Percentiles rank a stretch among this genome's conserved stretches.
phyloP scores from a whole-genome alignment of 768 basidiomycete genomes.

The Serpula lacrymans region DNA sequence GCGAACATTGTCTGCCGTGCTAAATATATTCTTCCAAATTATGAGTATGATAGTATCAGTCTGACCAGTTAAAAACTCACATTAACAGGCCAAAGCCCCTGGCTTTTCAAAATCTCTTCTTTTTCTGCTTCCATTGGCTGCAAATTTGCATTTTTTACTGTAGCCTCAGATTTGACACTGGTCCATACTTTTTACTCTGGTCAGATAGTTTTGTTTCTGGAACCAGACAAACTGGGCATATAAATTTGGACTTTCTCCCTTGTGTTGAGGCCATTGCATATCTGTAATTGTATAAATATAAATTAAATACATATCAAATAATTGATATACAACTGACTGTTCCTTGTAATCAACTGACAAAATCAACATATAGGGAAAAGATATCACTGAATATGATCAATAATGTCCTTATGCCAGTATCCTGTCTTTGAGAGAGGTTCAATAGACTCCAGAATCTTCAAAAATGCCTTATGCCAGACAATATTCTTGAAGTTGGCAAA shows the following conservation, averaged over 20 bases:
- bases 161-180: not conserved
- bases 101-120: conserved; percentile 2
- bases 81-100: conserved; percentile 1
- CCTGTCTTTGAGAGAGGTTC: conserved; percentile 12
- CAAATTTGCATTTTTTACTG: not conserved
- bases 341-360: conserved; percentile 26
- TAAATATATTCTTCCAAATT: too few species aligned
- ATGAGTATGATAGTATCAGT: too few species aligned
- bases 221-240: conserved; percentile 37
- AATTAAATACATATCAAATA: too few species aligned
- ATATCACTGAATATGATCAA: not conserved
- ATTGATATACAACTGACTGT: too few species aligned
- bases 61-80: not conserved
- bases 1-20: too few species aligned
- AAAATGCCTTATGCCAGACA: conserved; percentile 20
- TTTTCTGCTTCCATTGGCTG: conserved; percentile 1
- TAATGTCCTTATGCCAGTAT: not conserved
- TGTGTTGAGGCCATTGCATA: conserved; percentile 33
- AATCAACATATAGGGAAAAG: conserved; percentile 19
- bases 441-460: conserved; percentile 9
- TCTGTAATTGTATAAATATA: conserved; percentile 5
- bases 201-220: conserved; percentile 21
- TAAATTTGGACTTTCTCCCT: conserved; percentile 21
- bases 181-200: conserved; percentile 4
- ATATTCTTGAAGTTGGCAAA: conserved; percentile 16